Conservation (phyloP, 345 rosid species). For the Hibiscus trionum region DNA sequence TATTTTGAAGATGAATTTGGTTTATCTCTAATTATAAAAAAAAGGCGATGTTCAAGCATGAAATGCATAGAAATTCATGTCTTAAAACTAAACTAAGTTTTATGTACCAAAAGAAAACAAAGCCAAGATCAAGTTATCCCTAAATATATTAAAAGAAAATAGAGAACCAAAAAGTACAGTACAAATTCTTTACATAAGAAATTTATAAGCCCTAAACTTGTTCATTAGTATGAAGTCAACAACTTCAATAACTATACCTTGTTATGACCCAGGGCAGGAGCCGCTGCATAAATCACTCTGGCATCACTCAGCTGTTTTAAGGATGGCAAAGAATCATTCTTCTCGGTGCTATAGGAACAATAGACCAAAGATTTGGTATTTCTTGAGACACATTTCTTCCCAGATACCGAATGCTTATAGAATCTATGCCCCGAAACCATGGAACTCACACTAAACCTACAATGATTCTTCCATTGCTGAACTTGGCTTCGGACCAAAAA, state of each 20-base stretch:
- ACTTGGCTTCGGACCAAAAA: constrained; percentile 10
- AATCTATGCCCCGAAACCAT: neutral
- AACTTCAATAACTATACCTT: constrained; percentile 32
- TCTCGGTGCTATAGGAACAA: constrained; percentile 31
- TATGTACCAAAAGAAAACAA: neutral
- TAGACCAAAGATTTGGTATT: constrained; percentile 17
- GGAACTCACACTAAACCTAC: constrained; percentile 4
- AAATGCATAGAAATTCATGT: neutral
- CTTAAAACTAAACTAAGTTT: neutral
- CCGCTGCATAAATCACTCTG: constrained; percentile 58
- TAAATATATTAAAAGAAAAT: neutral
- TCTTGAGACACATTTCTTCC: constrained; percentile 13
- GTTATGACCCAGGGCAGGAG: constrained; percentile 89
- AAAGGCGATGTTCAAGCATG: neutral
- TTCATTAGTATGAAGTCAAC: neutral
- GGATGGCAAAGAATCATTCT: constrained; percentile 25
- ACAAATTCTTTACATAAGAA: neutral
- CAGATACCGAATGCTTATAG: constrained; percentile 7
- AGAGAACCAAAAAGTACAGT: neutral
- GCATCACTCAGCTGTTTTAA: constrained; percentile 35
- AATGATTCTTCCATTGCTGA: constrained; percentile 17
- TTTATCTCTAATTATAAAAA: neutral
- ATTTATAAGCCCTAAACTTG: neutral
- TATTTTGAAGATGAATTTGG: neutral
- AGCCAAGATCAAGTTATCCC: neutral